Percentiles rank a stretch among this genome's conserved stretches.
phyloP scores from a whole-genome alignment of 257 asterid species.

The Solanum ossicruentum region DNA sequence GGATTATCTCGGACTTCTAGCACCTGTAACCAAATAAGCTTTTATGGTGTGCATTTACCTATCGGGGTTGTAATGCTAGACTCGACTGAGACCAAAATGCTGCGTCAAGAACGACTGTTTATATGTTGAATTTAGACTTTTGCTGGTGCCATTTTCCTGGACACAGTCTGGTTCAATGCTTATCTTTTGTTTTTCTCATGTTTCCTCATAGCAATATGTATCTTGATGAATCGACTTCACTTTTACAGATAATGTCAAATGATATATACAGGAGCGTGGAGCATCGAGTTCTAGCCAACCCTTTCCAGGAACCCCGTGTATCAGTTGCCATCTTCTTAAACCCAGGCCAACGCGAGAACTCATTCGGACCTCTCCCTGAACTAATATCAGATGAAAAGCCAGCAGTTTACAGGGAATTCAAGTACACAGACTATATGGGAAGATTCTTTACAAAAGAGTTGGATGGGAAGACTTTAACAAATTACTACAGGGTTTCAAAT shows the following conservation, averaged over 20 bases:
- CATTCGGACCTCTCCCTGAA: constrained; percentile 26
- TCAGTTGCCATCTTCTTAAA: constrained; percentile 28
- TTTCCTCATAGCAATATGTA: not conserved
- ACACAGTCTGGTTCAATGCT: not conserved
- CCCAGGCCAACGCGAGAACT: constrained; percentile 19
- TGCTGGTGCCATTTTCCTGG: not conserved
- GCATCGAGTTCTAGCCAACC: constrained; percentile 33
- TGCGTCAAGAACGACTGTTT: not conserved
- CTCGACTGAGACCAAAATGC: not conserved
- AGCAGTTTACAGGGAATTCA: constrained; percentile 16
- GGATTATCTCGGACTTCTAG: not conserved
- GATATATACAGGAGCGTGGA: constrained; percentile 30
- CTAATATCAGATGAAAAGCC: constrained; percentile 18
- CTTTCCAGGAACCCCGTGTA: constrained; percentile 16
- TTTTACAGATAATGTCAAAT: constrained; percentile 33
- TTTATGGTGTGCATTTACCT: not conserved
- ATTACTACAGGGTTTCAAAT: constrained; percentile 17
- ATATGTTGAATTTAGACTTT: not conserved
- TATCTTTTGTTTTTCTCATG: not conserved
- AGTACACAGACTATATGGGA: constrained; percentile 10
- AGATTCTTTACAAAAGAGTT: constrained; percentile 36
- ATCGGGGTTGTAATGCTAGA: not conserved
- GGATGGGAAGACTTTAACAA: constrained; percentile 30
- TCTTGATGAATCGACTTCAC: not conserved
- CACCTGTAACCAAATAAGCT: not conserved